Percentiles rank a stretch among this genome's conserved stretches.
Conservation (phyloP, 805 yeast genomes). For the Wickerhamiella australiensis region DNA sequence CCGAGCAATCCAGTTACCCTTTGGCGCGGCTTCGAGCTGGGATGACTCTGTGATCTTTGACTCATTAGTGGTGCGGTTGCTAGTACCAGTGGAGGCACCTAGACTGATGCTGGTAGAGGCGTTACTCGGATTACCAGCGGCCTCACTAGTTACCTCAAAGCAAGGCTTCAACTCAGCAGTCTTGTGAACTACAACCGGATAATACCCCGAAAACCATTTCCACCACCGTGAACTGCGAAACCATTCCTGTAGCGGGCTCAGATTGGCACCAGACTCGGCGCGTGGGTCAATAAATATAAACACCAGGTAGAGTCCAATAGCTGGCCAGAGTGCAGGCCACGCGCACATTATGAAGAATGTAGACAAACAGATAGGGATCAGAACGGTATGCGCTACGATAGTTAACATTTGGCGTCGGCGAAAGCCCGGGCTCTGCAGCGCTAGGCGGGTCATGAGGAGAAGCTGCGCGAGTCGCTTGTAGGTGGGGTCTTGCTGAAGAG, state of each 20-base stretch:
- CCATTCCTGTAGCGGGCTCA: slow-evolving; percentile 42
- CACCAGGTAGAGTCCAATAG: slow-evolving; percentile 46
- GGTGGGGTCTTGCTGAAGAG: neutral
- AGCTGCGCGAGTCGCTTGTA: neutral
- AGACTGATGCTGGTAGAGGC: too few species aligned
- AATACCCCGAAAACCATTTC: slow-evolving; percentile 64
- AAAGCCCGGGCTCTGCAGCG: slow-evolving; percentile 15
- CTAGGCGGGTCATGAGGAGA: slow-evolving; percentile 9
- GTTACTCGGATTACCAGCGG: neutral
- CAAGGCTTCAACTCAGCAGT: slow-evolving; percentile 65
- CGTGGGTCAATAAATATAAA: slow-evolving; percentile 52
- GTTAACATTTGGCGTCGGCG: slow-evolving; percentile 56
- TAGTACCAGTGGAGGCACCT: too few species aligned
- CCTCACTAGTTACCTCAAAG: slow-evolving; percentile 30
- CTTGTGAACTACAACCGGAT: slow-evolving; percentile 64
- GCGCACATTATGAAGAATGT: slow-evolving; percentile 46
- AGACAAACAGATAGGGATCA: slow-evolving; percentile 41
- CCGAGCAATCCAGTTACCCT: slow-evolving; percentile 3
- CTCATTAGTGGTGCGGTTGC: neutral
- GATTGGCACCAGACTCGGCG: slow-evolving; percentile 61
- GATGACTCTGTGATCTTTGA: neutral
- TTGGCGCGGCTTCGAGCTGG: neutral
- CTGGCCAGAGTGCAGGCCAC: slow-evolving; percentile 53
- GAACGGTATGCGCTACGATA: slow-evolving; percentile 60
- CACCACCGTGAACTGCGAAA: slow-evolving; percentile 49